phyloP scores from a whole-genome alignment of 192 early-diverging fungal species.

The Allomyces macrogynus region DNA sequence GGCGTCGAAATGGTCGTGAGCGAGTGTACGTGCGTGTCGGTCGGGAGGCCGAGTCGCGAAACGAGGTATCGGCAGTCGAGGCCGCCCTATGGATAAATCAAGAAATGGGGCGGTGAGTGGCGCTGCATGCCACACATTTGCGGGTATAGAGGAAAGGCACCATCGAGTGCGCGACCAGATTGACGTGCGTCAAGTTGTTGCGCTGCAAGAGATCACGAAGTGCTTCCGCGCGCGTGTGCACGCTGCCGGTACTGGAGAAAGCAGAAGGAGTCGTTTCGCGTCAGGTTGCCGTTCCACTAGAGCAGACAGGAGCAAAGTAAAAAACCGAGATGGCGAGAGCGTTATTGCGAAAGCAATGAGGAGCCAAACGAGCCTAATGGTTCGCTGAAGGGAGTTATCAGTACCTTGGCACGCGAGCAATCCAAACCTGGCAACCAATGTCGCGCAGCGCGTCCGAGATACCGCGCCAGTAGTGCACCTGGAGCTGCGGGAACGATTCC shows the following conservation, averaged over 20 bases:
- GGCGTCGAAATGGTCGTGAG: conserved; percentile 86
- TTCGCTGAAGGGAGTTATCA: no score
- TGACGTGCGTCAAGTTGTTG: conserved; percentile 33
- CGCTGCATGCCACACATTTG: neutral
- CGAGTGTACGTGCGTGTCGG: conserved; percentile 48
- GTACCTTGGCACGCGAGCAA: conserved; percentile 43
- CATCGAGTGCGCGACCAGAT: conserved; percentile 88
- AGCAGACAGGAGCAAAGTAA: no score
- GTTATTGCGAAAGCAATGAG: no score
- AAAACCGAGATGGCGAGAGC: no score
- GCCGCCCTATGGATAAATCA: conserved; percentile 48
- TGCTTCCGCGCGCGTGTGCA: conserved; percentile 51
- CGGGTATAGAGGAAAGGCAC: conserved; percentile 11
- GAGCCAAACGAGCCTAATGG: no score
- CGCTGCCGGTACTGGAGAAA: conserved; percentile 31
- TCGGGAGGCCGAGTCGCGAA: conserved; percentile 44
- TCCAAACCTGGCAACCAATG: conserved; percentile 59
- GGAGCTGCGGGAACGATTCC: conserved; percentile 49
- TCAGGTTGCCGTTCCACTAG: no score
- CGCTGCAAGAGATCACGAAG: conserved; percentile 46
- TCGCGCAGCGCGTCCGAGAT: conserved; percentile 54
- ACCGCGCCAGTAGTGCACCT: conserved; percentile 70
- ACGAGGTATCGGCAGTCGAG: conserved; percentile 84
- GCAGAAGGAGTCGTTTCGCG: neutral
- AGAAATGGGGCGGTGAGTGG: neutral